phyloP scores from a whole-genome alignment of 768 basidiomycete species.

The Gautieria morchelliformis region DNA sequence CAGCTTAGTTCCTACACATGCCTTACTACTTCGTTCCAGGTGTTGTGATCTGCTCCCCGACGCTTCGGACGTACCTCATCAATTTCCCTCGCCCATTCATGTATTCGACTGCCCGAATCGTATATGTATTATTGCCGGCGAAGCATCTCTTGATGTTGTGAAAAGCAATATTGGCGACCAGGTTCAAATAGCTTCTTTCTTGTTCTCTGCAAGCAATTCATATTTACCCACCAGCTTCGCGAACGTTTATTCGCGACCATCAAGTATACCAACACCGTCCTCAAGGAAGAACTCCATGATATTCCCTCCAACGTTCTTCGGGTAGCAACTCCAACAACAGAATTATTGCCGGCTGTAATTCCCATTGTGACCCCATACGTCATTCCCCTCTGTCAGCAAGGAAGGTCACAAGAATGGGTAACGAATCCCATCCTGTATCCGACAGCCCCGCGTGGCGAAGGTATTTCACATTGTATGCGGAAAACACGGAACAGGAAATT shows the following conservation, averaged over 20 bases:
- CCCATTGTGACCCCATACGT: background rate
- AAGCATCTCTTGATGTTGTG: background rate
- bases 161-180: background rate
- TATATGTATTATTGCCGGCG: background rate
- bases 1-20: background rate
- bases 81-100: background rate
- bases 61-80: background rate
- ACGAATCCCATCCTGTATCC: conserved; percentile 17
- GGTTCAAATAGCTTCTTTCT: background rate
- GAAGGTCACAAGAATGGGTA: background rate
- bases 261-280: background rate
- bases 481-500: conserved; percentile 25
- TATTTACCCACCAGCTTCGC: background rate
- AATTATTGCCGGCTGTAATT: background rate
- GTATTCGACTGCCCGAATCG: background rate
- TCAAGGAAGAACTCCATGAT: background rate
- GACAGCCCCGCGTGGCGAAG: conserved; percentile 30
- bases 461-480: conserved; percentile 34
- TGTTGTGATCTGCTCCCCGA: background rate
- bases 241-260: background rate
- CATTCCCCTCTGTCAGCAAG: background rate
- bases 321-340: background rate
- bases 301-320: background rate
- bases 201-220: background rate
- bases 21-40: background rate